Conservation (phyloP, 73 alveolate genomes). For the Paramecium sonneborni region DNA sequence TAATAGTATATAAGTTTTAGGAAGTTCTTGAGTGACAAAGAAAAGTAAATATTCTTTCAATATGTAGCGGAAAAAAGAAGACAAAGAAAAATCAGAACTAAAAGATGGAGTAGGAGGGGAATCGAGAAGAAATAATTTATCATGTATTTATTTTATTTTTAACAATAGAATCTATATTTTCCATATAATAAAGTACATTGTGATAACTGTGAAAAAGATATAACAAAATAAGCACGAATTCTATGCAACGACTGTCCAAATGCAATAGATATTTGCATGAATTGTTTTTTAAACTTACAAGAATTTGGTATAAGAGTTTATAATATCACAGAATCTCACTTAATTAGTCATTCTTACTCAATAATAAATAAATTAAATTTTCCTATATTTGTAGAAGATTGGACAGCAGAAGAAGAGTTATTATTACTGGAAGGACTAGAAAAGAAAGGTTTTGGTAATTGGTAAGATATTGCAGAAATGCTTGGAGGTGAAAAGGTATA, state of each 20-base stretch:
- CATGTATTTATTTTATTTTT: background rate
- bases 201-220: slow-evolving; percentile 67
- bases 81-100: slow-evolving; percentile 9
- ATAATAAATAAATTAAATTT: slow-evolving; percentile 86
- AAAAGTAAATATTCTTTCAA: slow-evolving; percentile 35
- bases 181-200: slow-evolving; percentile 66
- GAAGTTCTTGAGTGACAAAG: slow-evolving; percentile 54
- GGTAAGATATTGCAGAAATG: slow-evolving; percentile 93
- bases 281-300: slow-evolving; percentile 48
- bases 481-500: slow-evolving; percentile 79
- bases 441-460: slow-evolving; percentile 95
- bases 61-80: slow-evolving; percentile 34
- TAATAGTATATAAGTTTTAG: slow-evolving; percentile 25
- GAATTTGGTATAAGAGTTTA: slow-evolving; percentile 39
- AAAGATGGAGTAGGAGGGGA: slow-evolving; percentile 28
- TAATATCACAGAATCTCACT: background rate
- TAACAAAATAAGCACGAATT: slow-evolving; percentile 61
- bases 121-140: slow-evolving; percentile 18
- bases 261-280: slow-evolving; percentile 63
- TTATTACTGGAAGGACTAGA: slow-evolving; percentile 84
- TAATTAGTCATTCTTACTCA: slow-evolving; percentile 66
- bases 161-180: slow-evolving; percentile 58
- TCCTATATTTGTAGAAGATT: slow-evolving; percentile 92
- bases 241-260: slow-evolving; percentile 55
- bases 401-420: slow-evolving; percentile 96